Evolutionary conservation across 2,329 filamentous ascomycete species (phyloP).

Genomic region (Ambrosiella xylebori): DNA sequence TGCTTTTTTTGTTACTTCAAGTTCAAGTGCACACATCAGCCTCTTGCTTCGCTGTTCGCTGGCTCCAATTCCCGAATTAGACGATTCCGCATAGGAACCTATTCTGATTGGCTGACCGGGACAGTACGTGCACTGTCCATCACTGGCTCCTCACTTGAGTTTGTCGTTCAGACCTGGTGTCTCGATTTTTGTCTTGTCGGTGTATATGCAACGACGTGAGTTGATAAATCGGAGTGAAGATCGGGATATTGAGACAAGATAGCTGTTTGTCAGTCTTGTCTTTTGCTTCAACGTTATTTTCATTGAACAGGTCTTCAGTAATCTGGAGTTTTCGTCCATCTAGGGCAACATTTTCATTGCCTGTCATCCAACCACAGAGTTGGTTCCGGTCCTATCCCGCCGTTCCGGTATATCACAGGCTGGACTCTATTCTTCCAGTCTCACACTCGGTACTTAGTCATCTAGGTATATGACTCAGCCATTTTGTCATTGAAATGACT

Average conservation of each 20-base stretch:
- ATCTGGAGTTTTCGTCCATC: background rate
- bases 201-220: background rate
- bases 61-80: background rate
- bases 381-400: too few species aligned
- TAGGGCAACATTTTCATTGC: too few species aligned
- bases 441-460: too few species aligned
- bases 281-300: background rate
- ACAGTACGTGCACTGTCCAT: background rate
- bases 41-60: background rate
- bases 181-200: slow-evolving; percentile 4
- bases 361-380: too few species aligned
- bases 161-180: background rate
- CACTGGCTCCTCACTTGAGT: background rate
- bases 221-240: background rate
- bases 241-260: background rate
- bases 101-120: background rate
- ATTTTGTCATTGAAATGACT: background rate
- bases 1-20: too few species aligned
- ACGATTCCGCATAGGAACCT: background rate
- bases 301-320: background rate
- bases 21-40: background rate
- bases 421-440: too few species aligned
- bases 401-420: too few species aligned
- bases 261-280: background rate
- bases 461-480: background rate